Percentiles rank a stretch among this genome's conserved stretches.
These are phyloP conservation scores for Pythium vanterpoolii DNA, from an alignment of 352 stramenopile genomes.

Conservation along the genomic window DNA sequence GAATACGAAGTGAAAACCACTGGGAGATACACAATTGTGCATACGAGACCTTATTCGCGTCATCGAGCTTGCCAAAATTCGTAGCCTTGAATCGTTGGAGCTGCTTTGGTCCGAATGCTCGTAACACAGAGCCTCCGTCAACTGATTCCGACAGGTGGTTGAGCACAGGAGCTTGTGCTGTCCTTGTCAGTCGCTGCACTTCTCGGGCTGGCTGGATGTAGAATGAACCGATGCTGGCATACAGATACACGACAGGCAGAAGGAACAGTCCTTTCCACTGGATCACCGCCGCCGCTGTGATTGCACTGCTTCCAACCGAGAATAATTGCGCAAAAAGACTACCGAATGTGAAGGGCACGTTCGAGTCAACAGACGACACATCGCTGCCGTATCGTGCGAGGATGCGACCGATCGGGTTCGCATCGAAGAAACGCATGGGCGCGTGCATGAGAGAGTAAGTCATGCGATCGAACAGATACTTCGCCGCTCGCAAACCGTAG, in stretches of 20 bases:
- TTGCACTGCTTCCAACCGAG: slow-evolving; percentile 54
- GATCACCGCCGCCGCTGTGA: slow-evolving; percentile 71
- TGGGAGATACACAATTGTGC: slow-evolving; percentile 30
- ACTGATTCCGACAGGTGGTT: slow-evolving; percentile 30
- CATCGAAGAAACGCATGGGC: slow-evolving; percentile 88
- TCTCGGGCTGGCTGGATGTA: slow-evolving; percentile 41
- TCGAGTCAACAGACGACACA: slow-evolving; percentile 85
- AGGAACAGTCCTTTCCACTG: slow-evolving; percentile 70
- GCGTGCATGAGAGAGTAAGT: slow-evolving; percentile 69
- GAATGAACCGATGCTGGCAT: slow-evolving; percentile 46
- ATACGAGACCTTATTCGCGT: slow-evolving; percentile 6
- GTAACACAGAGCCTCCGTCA: slow-evolving; percentile 39
- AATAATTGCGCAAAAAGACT: slow-evolving; percentile 24
- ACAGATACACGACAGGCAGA: slow-evolving; percentile 75
- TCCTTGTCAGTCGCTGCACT: slow-evolving; percentile 30
- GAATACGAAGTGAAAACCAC: slow-evolving; percentile 47
- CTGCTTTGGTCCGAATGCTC: slow-evolving; percentile 48
- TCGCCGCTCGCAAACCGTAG: slow-evolving; percentile 27
- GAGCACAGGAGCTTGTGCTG: slow-evolving; percentile 35
- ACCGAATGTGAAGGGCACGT: slow-evolving; percentile 25
- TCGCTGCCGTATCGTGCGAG: slow-evolving; percentile 84
- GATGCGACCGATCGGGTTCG: slow-evolving; percentile 79
- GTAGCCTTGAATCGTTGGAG: slow-evolving; percentile 36
- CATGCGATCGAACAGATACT: slow-evolving; percentile 71
- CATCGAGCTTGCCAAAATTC: slow-evolving; percentile 28